Base-by-base conservation (phyloP, 139 green algal species). In the Trebouxia sp. region DNA sequence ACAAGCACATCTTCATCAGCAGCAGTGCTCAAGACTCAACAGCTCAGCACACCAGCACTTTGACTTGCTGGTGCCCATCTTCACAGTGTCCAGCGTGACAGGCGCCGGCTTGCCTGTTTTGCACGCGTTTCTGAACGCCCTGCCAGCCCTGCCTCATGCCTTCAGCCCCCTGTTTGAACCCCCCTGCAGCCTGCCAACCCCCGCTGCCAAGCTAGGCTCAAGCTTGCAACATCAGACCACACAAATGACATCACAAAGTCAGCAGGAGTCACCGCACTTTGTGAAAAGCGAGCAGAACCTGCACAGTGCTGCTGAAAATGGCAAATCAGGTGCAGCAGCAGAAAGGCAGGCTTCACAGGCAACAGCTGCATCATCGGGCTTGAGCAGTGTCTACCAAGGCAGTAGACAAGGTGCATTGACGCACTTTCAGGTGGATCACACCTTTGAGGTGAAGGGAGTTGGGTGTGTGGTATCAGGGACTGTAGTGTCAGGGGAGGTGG, bases 371-470 rank as follows among this genome's bases (percentile, higher is more conserved):
- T 26, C 47, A 53, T 53, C 20, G 47, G 47, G 47, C 47, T 6
- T 53, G 47, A 53, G n/a, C n/a, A n/a, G n/a, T n/a, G n/a, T n/a
- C n/a, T n/a, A n/a, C n/a, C 47, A 53, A 11, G 47, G 47, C 47
- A 53, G 47, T 28, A 39, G 5, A 35, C 62, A 72, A 14, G 28
- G 4, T 14, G 35, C 69, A 76, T 35, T 17, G 38, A 86, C 85
- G 0, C 88, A 91, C 38, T 96, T 95, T 51, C 92, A 97, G 81
- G 90, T 98, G 35, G 90, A 95, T 47, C 77, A 90, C 12, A 90
- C 83, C 1, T 95, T 94, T 77, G 86, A 96, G 48, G 86, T 98
- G 28, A 65, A 86, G 30, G 86, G 86, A 14, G 92, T 96, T 39
- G 94, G 93, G 22, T 85, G 66, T 15, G 92, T 98, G 30, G 82